Evolutionary conservation across 2,329 filamentous ascomycete species (phyloP).

Genomic region (Fusarium abutilonis): DNA sequence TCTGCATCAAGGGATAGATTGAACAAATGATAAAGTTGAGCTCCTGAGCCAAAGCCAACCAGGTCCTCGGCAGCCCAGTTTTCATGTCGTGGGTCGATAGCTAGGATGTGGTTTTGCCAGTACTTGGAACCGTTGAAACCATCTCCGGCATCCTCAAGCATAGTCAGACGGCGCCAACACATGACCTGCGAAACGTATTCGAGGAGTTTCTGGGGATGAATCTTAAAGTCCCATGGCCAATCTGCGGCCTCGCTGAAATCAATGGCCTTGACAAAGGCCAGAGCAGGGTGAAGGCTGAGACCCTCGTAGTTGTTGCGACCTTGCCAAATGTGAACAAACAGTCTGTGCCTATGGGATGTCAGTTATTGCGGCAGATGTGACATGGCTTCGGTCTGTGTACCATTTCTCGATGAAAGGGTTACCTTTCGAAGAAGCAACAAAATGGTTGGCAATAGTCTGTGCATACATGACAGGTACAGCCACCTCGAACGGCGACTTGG

Average conservation of each 20-base stretch:
- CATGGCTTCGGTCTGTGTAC: slow-evolving; percentile 9
- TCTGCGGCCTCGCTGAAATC: slow-evolving; percentile 44
- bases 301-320: slow-evolving; percentile 43
- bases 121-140: slow-evolving; percentile 42
- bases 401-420: slow-evolving; percentile 53
- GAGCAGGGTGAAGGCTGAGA: slow-evolving; percentile 35
- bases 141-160: slow-evolving; percentile 39
- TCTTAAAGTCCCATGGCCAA: slow-evolving; percentile 47
- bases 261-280: slow-evolving; percentile 44
- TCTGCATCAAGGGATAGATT: slow-evolving; percentile 5
- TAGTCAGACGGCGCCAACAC: slow-evolving; percentile 48
- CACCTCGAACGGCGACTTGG: slow-evolving; percentile 47
- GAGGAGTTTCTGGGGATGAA: slow-evolving; percentile 45
- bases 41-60: slow-evolving; percentile 14
- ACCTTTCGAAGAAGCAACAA: slow-evolving; percentile 52
- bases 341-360: slow-evolving; percentile 46
- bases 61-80: slow-evolving; percentile 14
- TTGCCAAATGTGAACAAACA: slow-evolving; percentile 48
- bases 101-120: slow-evolving; percentile 28
- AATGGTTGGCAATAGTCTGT: slow-evolving; percentile 43
- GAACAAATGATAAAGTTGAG: slow-evolving; percentile 6
- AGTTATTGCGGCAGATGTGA: background rate
- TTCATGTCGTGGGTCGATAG: slow-evolving; percentile 12
- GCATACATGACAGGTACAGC: slow-evolving; percentile 42
- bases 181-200: slow-evolving; percentile 55